Percentiles rank a stretch among this genome's conserved stretches.
Evolutionary conservation across 257 asterid genomes (phyloP).

Genomic region (Salvia hispanica): DNA sequence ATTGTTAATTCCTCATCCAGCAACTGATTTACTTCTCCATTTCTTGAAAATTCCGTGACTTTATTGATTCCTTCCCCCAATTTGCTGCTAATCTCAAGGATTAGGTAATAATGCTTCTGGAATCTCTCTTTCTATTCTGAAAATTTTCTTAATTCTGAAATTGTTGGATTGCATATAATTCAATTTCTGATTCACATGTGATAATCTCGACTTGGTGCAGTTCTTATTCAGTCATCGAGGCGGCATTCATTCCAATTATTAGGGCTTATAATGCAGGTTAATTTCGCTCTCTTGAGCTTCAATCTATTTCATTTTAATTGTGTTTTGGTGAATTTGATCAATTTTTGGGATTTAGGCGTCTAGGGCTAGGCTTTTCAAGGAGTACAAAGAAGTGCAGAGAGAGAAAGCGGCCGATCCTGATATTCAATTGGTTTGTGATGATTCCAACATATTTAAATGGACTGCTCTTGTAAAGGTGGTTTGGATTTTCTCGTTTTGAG

Average conservation of each 20-base stretch:
- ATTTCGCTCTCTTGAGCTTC: conserved; percentile 10
- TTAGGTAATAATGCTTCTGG: neutral
- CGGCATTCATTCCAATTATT: conserved; percentile 20
- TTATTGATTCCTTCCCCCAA: neutral
- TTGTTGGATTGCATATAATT: too few species aligned
- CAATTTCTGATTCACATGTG: too few species aligned
- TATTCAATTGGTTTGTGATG: conserved; percentile 93
- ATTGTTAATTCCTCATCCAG: conserved; percentile 11
- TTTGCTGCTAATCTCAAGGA: neutral
- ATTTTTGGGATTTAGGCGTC: conserved; percentile 60
- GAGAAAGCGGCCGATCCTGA: conserved; percentile 96
- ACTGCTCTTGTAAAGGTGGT: conserved; percentile 86
- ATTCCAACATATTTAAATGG: conserved; percentile 91
- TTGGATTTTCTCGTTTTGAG: neutral
- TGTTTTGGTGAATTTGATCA: conserved; percentile 7
- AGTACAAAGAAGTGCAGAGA: conserved; percentile 94
- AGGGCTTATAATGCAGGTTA: conserved; percentile 43
- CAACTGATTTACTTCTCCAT: conserved; percentile 9
- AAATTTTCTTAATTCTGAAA: too few species aligned
- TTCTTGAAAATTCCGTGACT: neutral
- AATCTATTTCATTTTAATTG: neutral
- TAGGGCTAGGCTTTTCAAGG: conserved; percentile 93
- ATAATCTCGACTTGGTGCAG: conserved; percentile 28
- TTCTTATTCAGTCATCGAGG: conserved; percentile 15
- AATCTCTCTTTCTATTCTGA: neutral